Percentiles rank a stretch among this genome's conserved stretches.
phyloP scores from a whole-genome alignment of 306 rosid genomes.

The Inga leiocalycina region DNA sequence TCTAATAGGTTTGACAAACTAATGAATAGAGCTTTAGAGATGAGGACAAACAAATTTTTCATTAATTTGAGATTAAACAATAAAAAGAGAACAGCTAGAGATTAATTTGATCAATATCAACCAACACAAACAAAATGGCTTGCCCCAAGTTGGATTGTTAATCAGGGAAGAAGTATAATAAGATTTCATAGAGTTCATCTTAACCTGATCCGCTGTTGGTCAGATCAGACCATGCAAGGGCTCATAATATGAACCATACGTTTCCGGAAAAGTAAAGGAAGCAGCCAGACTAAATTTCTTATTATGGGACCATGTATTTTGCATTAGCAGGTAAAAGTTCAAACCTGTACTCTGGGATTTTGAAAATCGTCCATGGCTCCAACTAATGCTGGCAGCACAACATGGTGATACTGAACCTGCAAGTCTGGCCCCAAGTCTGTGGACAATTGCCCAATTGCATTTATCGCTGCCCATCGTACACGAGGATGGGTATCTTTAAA shows the following conservation, averaged over 20 bases:
- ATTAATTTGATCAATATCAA: neutral
- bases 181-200: neutral
- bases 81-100: neutral
- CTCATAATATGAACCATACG: neutral
- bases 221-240: neutral
- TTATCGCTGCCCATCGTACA: slow-evolving; percentile 83
- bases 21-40: neutral
- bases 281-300: slow-evolving; percentile 1
- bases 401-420: slow-evolving; percentile 59
- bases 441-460: slow-evolving; percentile 77
- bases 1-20: neutral
- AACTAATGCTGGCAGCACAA: slow-evolving; percentile 69
- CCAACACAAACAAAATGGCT: neutral
- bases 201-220: neutral
- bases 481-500: slow-evolving; percentile 64
- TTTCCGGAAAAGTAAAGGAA: neutral
- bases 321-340: slow-evolving; percentile 26
- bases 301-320: neutral
- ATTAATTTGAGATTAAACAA: neutral
- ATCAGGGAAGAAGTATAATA: neutral
- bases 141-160: neutral
- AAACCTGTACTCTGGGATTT: slow-evolving; percentile 81
- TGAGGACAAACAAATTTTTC: neutral
- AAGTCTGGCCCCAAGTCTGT: slow-evolving; percentile 79
- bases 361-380: slow-evolving; percentile 77